Evolutionary conservation across 2,329 filamentous ascomycete genomes (phyloP), one percentile per base, ranked within the genome.

Genomic region (Epichloe gansuensis): DNA sequence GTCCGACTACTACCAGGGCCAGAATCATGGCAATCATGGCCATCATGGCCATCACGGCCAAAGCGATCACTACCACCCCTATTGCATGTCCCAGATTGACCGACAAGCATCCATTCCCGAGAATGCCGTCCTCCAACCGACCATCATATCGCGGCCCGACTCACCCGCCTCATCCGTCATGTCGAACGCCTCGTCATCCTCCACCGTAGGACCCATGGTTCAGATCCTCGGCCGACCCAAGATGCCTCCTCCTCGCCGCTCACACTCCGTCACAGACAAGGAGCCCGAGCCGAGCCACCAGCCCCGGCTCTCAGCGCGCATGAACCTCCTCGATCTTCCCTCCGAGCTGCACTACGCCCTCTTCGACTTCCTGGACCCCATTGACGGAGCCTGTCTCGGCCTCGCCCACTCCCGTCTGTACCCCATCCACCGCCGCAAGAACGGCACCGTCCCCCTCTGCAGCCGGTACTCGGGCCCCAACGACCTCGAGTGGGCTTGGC

Each of bases 401-500:
- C 71, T 84, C 50, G 74, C 78, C 39, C 78, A 74, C 68, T 71
- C 70, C 43, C 71, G 75, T 61, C 74, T 81, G 57, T 83, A 84
- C 63, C 66, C 70, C 36, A 77, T 83, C 58, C 78, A 81, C 64
- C 71, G 72, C 27, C 73, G 72, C 51, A 70, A 80, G 64, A 74
- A 80, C 62, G 77, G 75, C 50, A 68, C 64, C 7, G 74, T 83
- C n/a, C 69, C 77, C 9, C 72, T 84, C 15, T 74, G 74, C 17
- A 73, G 73, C 46, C 74, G 79, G 13, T 79, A 81, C 45, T 63
- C 71, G 6, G 80, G 80, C 0, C 80, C 80, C 51, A 83, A 83
- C 64, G 74, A 79, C 56, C 72, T 81, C 61, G 80, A 84, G 61
- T 80, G 77, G 72, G 79, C 79, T 44, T 84, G 80, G 78, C 75